Evolutionary conservation across 208 protist genomes (phyloP).

Genomic region (Trypanosoma scelopori): DNA sequence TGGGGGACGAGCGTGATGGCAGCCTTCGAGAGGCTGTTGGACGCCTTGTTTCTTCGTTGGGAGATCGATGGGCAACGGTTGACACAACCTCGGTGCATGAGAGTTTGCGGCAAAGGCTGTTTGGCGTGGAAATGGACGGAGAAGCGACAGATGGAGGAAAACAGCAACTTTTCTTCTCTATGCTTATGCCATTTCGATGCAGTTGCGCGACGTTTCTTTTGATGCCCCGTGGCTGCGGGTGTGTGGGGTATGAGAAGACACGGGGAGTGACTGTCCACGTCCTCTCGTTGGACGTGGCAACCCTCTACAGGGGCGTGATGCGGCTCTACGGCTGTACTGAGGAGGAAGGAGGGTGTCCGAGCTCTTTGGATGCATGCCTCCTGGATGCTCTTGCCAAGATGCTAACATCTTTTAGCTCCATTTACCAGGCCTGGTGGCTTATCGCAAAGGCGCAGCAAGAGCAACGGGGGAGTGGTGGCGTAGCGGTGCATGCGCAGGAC

Average conservation of each 20-base stretch:
- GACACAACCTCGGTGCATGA: constrained; percentile 12
- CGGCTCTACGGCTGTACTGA: constrained; percentile 32
- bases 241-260: not conserved
- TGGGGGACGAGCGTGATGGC: constrained; percentile 38
- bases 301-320: constrained; percentile 64
- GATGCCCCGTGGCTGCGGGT: constrained; percentile 4
- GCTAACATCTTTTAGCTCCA: constrained; percentile 50
- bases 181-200: constrained; percentile 10
- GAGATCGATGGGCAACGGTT: constrained; percentile 48
- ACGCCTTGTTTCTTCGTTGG: constrained; percentile 47
- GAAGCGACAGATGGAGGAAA: not conserved
- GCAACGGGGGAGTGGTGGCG: not conserved
- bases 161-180: constrained; percentile 14
- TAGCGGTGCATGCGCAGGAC: constrained; percentile 29
- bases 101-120: constrained; percentile 13
- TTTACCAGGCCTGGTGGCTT: constrained; percentile 35
- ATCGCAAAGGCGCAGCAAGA: constrained; percentile 11
- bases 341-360: constrained; percentile 28
- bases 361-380: constrained; percentile 43
- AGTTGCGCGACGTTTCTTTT: constrained; percentile 22
- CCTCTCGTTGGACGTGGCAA: constrained; percentile 42
- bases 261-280: constrained; percentile 41
- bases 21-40: constrained; percentile 42
- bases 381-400: constrained; percentile 50
- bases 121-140: not conserved